Conservation (phyloP, 306 rosid genomes). For the Pyrus communis region DNA sequence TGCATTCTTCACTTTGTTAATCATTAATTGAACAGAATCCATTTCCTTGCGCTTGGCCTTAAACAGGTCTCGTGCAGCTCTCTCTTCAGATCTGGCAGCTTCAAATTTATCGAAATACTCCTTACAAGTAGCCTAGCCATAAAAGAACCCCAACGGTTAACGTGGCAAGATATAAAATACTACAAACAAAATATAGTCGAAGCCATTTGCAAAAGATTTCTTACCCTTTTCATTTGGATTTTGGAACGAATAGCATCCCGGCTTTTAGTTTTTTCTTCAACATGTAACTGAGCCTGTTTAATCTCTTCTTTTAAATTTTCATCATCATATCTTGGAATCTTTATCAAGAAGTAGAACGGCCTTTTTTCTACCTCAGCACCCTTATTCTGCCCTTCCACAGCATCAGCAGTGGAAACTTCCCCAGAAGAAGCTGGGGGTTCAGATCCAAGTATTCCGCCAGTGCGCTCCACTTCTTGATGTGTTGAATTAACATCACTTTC, state of each 20-base stretch:
- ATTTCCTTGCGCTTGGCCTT: constrained; percentile 67
- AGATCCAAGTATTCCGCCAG: constrained; percentile 19
- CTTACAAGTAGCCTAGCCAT: constrained; percentile 45
- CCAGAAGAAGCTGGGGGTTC: constrained; percentile 25
- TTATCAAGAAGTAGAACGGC: constrained; percentile 59
- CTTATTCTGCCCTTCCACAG: constrained; percentile 35
- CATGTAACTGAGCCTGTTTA: constrained; percentile 33
- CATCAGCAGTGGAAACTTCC: constrained; percentile 27
- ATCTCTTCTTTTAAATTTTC: constrained; percentile 55
- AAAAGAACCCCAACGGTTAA: constrained; percentile 20
- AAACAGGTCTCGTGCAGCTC: constrained; percentile 49
- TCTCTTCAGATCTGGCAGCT: constrained; percentile 43
- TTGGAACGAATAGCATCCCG: constrained; percentile 53
- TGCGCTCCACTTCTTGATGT: constrained; percentile 8
- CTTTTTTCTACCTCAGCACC: constrained; percentile 47
- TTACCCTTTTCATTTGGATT: constrained; percentile 49
- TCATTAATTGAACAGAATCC: constrained; percentile 55
- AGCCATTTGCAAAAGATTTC: not conserved
- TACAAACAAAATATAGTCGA: not conserved
- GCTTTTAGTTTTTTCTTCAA: constrained; percentile 51
- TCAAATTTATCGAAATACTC: constrained; percentile 36
- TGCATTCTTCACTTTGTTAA: constrained; percentile 60
- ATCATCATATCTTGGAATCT: constrained; percentile 59
- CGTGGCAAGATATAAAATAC: constrained; percentile 5
- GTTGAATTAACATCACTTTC: constrained; percentile 9